Evolutionary conservation across 768 basidiomycete species (phyloP).

Genomic region (Panaeolus cyanescens): DNA sequence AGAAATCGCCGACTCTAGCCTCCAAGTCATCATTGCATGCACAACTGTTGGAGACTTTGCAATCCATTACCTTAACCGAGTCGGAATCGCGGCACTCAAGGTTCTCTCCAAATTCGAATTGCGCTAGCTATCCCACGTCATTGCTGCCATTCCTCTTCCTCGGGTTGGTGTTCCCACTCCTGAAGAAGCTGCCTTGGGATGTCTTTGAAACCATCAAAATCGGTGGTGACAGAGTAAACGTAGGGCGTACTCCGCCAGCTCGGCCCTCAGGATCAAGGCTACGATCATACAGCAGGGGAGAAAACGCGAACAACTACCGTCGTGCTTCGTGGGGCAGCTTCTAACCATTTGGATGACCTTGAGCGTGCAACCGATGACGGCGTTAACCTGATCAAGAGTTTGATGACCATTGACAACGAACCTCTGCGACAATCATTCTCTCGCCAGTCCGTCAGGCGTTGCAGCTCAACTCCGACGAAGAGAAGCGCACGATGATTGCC

Average conservation of each 20-base stretch:
- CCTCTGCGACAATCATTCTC: no score
- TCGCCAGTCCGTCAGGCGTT: no score
- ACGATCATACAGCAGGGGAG: constrained; percentile 57
- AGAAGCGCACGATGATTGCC: no score
- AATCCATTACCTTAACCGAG: constrained; percentile 93
- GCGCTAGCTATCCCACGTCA: constrained; percentile 90
- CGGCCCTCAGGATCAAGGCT: constrained; percentile 61
- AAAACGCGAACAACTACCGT: constrained; percentile 91
- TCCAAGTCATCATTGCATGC: constrained; percentile 93
- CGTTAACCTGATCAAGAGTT: constrained; percentile 90
- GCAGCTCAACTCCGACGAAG: no score
- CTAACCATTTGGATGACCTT: constrained; percentile 92
- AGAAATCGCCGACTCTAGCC: constrained; percentile 95
- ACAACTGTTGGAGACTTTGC: constrained; percentile 94
- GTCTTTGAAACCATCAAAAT: constrained; percentile 95
- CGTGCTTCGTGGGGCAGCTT: constrained; percentile 92
- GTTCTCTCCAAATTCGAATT: constrained; percentile 98
- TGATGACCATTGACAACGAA: no score
- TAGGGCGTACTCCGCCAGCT: constrained; percentile 94
- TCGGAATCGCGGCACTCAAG: constrained; percentile 94
- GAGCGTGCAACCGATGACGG: constrained; percentile 97
- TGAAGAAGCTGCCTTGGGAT: constrained; percentile 94
- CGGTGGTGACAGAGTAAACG: constrained; percentile 96
- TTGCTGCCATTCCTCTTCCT: constrained; percentile 94
- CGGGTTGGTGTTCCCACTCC: constrained; percentile 94